Percentiles rank a stretch among this genome's conserved stretches.
phyloP scores from a whole-genome alignment of 306 rosid genomes.

The Fragaria vesca region DNA sequence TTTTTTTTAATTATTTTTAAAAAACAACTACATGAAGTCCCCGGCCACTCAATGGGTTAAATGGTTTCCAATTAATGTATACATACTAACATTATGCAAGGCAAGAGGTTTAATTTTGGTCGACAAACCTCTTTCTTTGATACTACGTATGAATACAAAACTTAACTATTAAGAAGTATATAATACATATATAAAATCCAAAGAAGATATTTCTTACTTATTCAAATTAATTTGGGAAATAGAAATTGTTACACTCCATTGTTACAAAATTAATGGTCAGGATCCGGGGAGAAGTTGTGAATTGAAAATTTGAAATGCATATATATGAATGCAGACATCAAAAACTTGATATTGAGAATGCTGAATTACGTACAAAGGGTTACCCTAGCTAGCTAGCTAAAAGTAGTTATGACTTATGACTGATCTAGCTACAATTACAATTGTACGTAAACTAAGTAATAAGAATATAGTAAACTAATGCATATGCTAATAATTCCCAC shows the following conservation, averaged over 20 bases:
- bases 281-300: neutral
- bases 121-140: neutral
- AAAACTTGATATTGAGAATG: neutral
- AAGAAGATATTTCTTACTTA: neutral
- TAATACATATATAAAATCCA: neutral
- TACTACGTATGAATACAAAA: neutral
- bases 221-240: neutral
- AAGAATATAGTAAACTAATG: slow-evolving; percentile 9
- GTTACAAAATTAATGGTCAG: neutral
- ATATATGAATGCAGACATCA: slow-evolving; percentile 2
- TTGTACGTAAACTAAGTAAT: neutral
- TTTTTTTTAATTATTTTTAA: no score
- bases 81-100: no score
- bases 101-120: neutral
- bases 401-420: slow-evolving; percentile 9
- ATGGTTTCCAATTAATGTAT: neutral
- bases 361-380: slow-evolving; percentile 11
- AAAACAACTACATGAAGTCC: neutral
- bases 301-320: slow-evolving; percentile 6
- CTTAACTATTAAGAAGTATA: neutral
- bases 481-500: slow-evolving; percentile 4
- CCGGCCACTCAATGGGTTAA: neutral
- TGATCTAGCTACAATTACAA: slow-evolving; percentile 10
- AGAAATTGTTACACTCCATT: neutral
- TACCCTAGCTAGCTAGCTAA: slow-evolving; percentile 14